Conservation (phyloP, 768 basidiomycete genomes). For the Candolleomyces aberdarensis region DNA sequence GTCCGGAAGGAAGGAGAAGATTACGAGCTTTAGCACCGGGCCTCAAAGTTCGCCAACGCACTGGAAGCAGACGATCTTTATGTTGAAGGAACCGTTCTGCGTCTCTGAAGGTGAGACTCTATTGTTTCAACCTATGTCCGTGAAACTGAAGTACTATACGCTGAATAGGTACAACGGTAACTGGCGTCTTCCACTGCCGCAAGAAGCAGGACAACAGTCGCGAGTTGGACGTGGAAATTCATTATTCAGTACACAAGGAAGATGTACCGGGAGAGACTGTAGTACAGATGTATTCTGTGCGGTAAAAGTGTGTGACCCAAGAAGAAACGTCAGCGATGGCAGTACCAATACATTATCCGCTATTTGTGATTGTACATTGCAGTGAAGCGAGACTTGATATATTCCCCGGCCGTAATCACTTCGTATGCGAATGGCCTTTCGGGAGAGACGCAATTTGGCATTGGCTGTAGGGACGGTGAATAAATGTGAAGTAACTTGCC, state of each 20-base stretch:
- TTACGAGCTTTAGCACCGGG: slow-evolving; percentile 87
- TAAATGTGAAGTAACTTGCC: background rate
- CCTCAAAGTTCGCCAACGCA: slow-evolving; percentile 86
- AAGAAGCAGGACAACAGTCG: slow-evolving; percentile 81
- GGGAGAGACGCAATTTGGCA: slow-evolving; percentile 47
- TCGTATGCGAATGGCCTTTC: slow-evolving; percentile 58
- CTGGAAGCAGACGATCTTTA: slow-evolving; percentile 94
- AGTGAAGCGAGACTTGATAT: slow-evolving; percentile 69
- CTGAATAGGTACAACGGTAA: slow-evolving; percentile 61
- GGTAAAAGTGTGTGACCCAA: slow-evolving; percentile 32
- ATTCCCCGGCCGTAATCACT: slow-evolving; percentile 76
- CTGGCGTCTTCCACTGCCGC: slow-evolving; percentile 78
- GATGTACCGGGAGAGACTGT: slow-evolving; percentile 37
- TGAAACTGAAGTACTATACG: background rate
- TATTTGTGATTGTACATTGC: slow-evolving; percentile 54
- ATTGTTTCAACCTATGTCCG: background rate
- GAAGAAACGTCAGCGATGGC: background rate
- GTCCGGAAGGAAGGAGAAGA: slow-evolving; percentile 42
- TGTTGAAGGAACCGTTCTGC: slow-evolving; percentile 76
- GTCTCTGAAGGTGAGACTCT: slow-evolving; percentile 64
- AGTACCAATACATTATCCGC: background rate
- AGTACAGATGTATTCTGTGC: slow-evolving; percentile 78
- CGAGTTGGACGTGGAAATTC: slow-evolving; percentile 90
- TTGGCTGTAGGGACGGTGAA: slow-evolving; percentile 32
- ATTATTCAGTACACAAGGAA: slow-evolving; percentile 56